Evolutionary conservation across 306 rosid genomes (phyloP).

Genomic region (Cicer chorassanicum): DNA sequence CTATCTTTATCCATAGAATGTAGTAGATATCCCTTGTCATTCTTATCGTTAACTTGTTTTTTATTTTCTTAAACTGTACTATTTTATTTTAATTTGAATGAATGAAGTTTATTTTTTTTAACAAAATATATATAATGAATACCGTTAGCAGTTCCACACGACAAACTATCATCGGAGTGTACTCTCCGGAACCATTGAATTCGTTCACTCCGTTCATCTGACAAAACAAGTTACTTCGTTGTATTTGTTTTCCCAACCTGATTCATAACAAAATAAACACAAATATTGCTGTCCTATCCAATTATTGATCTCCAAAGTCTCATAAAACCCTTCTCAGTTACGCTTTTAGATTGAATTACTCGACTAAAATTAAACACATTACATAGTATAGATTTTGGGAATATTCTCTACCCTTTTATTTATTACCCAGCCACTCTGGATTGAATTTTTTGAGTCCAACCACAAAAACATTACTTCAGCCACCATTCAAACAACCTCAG

Average conservation of each 20-base stretch:
- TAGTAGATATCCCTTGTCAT: too few species aligned
- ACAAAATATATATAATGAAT: too few species aligned
- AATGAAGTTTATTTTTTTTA: too few species aligned
- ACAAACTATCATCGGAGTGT: not conserved
- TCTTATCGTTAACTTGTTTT: too few species aligned
- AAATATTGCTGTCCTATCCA: not conserved
- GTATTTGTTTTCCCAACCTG: not conserved
- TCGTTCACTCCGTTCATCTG: not conserved
- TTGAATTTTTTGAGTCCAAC: not conserved
- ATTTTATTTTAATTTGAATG: too few species aligned
- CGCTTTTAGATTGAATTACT: not conserved
- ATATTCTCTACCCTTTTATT: not conserved
- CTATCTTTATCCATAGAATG: too few species aligned
- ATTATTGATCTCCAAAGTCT: not conserved
- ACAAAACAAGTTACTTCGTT: not conserved
- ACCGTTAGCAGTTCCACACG: not conserved
- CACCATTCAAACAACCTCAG: slow-evolving; percentile 40
- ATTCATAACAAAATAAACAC: not conserved
- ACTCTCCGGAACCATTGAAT: not conserved
- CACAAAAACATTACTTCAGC: not conserved
- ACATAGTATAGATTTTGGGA: not conserved
- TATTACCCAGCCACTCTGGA: slow-evolving; percentile 4
- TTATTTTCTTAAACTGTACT: too few species aligned
- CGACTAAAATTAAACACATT: not conserved
- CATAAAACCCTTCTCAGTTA: not conserved